phyloP scores from a whole-genome alignment of 2,329 filamentous ascomycete genomes.

The Fusarium domesticum region DNA sequence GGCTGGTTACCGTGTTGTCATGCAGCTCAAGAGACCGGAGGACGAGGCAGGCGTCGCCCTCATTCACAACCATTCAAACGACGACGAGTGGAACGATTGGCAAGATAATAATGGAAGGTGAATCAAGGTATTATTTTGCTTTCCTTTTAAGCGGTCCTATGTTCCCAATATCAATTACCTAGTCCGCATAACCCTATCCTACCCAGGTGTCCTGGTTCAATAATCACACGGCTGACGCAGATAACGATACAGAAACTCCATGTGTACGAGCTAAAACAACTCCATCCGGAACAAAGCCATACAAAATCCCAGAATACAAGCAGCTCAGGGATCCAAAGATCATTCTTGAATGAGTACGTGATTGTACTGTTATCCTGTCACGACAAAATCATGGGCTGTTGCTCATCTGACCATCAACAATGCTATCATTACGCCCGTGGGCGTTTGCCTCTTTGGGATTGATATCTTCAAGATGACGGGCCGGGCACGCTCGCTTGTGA shows the following conservation, averaged over 20 bases:
- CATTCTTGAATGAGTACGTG: background rate
- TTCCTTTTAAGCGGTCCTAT: constrained; percentile 1
- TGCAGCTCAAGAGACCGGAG: constrained; percentile 5
- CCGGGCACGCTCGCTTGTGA: constrained; percentile 10
- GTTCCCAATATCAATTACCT: constrained; percentile 5
- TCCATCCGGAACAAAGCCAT: background rate
- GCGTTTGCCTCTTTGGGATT: constrained; percentile 11
- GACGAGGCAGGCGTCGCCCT: constrained; percentile 11
- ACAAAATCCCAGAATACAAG: background rate
- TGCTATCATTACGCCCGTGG: constrained; percentile 21
- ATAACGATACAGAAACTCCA: background rate
- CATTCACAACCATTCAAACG: constrained; percentile 3
- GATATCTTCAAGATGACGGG: constrained; percentile 18
- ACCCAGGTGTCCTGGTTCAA: background rate
- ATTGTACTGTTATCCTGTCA: background rate
- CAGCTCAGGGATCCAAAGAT: background rate
- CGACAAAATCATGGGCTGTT: constrained; percentile 3
- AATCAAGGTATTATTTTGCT: constrained; percentile 1
- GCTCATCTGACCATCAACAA: constrained; percentile 20
- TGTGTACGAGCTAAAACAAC: background rate
- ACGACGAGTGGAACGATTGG: constrained; percentile 9
- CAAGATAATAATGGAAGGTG: constrained; percentile 9
- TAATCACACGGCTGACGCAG: background rate
- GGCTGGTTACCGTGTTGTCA: constrained; percentile 13
- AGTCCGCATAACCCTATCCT: background rate